Conservation (phyloP, 1,139 yeast species). For the Entelexis paramagnoliae region DNA sequence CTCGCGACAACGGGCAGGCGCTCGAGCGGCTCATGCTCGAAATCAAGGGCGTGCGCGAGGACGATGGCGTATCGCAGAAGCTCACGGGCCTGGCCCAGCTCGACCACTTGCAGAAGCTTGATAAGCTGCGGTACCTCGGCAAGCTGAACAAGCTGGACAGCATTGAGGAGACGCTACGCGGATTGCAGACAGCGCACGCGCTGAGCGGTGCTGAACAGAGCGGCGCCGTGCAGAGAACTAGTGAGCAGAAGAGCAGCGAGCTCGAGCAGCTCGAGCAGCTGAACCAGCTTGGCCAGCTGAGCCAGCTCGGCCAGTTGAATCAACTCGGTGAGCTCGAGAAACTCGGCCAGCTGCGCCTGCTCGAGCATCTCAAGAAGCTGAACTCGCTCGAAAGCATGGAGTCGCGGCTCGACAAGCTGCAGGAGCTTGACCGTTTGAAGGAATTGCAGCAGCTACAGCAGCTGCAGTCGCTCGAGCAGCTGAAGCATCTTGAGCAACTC, state of each 20-base stretch:
- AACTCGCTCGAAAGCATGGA: background rate
- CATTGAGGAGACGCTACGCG: conserved; percentile 7
- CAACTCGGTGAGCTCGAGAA: conserved; percentile 12
- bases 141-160: conserved; percentile 9
- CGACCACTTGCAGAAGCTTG: conserved; percentile 23
- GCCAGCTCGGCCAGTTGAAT: conserved; percentile 10
- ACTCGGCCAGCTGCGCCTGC: conserved; percentile 12
- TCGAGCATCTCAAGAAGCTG: conserved; percentile 4
- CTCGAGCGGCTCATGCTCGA: conserved; percentile 26
- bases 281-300: conserved; percentile 6
- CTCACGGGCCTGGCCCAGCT: conserved; percentile 25
- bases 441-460: conserved; percentile 1
- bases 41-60: conserved; percentile 25
- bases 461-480: conserved; percentile 2
- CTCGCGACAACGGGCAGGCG: conserved; percentile 38
- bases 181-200: background rate
- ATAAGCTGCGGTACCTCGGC: conserved; percentile 11
- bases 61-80: conserved; percentile 24
- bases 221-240: too few species aligned
- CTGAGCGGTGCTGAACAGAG: background rate
- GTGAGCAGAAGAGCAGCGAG: too few species aligned
- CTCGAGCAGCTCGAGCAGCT: background rate
- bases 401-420: conserved; percentile 10
- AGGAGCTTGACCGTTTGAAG: conserved; percentile 2
- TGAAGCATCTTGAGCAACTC: background rate